A percentile compares a stretch with the other conserved stretches of the same genome.
These are phyloP conservation scores for Furculomyces boomerangus DNA, from an alignment of 371 early-diverging fungal genomes.

Conservation along the genomic window DNA sequence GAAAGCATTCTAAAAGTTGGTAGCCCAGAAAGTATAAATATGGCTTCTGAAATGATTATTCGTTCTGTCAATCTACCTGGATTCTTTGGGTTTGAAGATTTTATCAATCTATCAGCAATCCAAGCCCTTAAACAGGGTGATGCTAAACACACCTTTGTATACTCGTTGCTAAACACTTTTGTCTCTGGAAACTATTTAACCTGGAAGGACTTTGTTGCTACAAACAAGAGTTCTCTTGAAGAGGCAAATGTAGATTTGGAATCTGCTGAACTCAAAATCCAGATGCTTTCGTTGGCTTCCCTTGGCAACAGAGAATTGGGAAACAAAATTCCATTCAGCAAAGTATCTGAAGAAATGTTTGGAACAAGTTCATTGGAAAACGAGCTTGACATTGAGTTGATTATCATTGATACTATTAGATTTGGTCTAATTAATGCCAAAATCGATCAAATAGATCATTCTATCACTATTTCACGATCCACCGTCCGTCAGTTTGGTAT, in stretches of 20 bases:
- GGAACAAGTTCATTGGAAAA: conserved; percentile 19
- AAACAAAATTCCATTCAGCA: conserved; percentile 46
- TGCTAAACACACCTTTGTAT: conserved; percentile 21
- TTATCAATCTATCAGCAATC: conserved; percentile 47
- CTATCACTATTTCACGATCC: conserved; percentile 51
- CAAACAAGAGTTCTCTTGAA: conserved; percentile 29
- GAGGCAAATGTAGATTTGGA: conserved; percentile 36
- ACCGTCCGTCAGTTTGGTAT: conserved; percentile 68
- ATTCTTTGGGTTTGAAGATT: conserved; percentile 38
- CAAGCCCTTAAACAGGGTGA: conserved; percentile 41
- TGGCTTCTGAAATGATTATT: not conserved
- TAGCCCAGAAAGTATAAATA: not conserved
- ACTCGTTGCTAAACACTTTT: conserved; percentile 55
- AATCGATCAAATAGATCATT: conserved; percentile 74
- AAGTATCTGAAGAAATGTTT: conserved; percentile 52
- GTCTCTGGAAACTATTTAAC: conserved; percentile 45
- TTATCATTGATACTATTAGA: conserved; percentile 83
- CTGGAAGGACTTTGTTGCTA: conserved; percentile 37
- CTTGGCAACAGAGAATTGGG: conserved; percentile 55
- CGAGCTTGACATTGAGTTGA: conserved; percentile 74
- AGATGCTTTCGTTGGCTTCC: conserved; percentile 64
- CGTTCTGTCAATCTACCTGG: not conserved
- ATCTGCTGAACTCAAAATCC: conserved; percentile 52
- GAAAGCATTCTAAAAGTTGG: not conserved
- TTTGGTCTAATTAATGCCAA: conserved; percentile 85